phyloP scores from a whole-genome alignment of 1,284 basidiomycete genomes.

The Fomitopsis pinicola region DNA sequence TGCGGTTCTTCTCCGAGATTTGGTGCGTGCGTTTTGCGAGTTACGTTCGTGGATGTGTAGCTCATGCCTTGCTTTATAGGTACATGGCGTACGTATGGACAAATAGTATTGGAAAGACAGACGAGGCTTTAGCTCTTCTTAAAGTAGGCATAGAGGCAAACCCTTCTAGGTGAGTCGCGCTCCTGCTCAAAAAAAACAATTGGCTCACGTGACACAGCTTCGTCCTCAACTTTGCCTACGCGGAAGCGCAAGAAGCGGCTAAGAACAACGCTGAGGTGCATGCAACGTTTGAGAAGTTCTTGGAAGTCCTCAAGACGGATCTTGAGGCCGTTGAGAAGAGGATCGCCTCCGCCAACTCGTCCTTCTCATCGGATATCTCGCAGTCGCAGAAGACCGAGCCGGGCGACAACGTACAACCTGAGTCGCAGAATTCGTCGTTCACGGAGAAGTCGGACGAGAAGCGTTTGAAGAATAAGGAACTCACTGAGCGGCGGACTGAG shows the following conservation, averaged over 20 bases:
- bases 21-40: constrained; percentile 51
- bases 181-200: background rate
- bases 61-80: constrained; percentile 37
- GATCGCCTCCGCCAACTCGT: constrained; percentile 40
- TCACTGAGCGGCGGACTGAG: constrained; percentile 60
- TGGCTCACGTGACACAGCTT: constrained; percentile 47
- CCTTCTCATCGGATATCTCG: constrained; percentile 31
- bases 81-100: constrained; percentile 90
- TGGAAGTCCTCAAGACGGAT: constrained; percentile 65
- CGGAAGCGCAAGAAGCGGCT: constrained; percentile 76
- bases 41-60: background rate
- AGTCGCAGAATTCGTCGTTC: constrained; percentile 32
- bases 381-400: constrained; percentile 22
- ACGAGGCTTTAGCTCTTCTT: constrained; percentile 81
- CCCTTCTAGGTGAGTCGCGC: constrained; percentile 57
- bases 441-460: constrained; percentile 42
- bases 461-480: constrained; percentile 44
- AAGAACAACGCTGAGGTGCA: constrained; percentile 68
- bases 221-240: constrained; percentile 84
- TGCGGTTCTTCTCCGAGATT: constrained; percentile 94
- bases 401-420: constrained; percentile 4
- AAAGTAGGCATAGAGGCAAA: constrained; percentile 88
- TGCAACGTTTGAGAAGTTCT: constrained; percentile 65
- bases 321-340: constrained; percentile 65
- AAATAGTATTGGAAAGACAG: constrained; percentile 66